Base-by-base conservation (phyloP, 495 filamentous ascomycete species). In the Neurospora sp. region DNA sequence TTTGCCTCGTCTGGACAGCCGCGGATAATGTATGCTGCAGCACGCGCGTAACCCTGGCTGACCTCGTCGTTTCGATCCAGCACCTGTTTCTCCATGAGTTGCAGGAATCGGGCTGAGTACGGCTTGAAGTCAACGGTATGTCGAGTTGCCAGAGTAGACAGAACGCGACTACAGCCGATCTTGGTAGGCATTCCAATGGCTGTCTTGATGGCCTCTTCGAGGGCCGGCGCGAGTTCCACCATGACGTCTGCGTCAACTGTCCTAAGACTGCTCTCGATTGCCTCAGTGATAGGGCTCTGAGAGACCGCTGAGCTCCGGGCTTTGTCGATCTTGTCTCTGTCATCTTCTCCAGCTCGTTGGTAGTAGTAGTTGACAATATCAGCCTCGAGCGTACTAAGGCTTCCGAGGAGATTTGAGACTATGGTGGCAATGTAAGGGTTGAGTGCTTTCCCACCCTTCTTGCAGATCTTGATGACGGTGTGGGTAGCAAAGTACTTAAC, bases 51-150 rank as follows among this genome's bases (percentile, higher is more conserved):
- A 6, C 90, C 92, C 68, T 90, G 89, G 77, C 89, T 92, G 42
- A 98, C 93, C 2, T 96, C 94, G 74, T 97, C 93, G 75, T 98
- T 99, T 38, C 91, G 89, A 78, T 98, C 96, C 12, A 95, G 86
- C 12, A 96, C 87, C 61, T 93, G 88, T 77, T 92, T 94, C 75
- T 91, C 87, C 69, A 97, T 85, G 14, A 91, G 81, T 75, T 90
- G 90, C 39, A 97, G 86, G 76, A 97, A 93, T 27, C 86, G 80
- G 75, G 94, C 90, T 18, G 92, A 91, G 80, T 94, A 90, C 1
- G 93, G 90, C 31, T 86, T 87, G 82, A 97, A 92, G 47, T 93
- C 81, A 45, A 90, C 86, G 38, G 86, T 87, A 71, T 93, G 91
- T 37, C 91, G 87, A 71, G 94, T 95, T 70, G 91, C 92, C 35